Evolutionary conservation across 2,329 filamentous ascomycete genomes (phyloP).

Genomic region (Aspergillus intermedius): DNA sequence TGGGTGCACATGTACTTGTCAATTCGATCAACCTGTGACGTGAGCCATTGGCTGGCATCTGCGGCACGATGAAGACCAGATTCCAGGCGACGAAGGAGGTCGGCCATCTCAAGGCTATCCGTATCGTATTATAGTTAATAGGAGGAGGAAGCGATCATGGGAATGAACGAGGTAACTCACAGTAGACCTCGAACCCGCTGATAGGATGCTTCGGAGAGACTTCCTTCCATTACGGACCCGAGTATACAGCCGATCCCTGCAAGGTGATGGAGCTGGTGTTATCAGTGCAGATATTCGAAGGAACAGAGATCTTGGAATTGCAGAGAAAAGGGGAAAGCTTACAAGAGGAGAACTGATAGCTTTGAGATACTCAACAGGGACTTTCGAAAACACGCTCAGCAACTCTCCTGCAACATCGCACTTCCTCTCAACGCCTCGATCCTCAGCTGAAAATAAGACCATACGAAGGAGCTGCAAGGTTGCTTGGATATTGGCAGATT

Average conservation of each 20-base stretch:
- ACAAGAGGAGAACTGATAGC: slow-evolving; percentile 44
- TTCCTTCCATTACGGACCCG: slow-evolving; percentile 42
- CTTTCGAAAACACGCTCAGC: slow-evolving; percentile 37
- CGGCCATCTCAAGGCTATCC: slow-evolving; percentile 35
- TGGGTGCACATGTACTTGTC: slow-evolving; percentile 38
- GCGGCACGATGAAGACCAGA: slow-evolving; percentile 34
- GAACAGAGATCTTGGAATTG: neutral
- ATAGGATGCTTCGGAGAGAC: slow-evolving; percentile 39
- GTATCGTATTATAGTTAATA: neutral
- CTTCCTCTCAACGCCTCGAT: slow-evolving; percentile 36
- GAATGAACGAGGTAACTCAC: slow-evolving; percentile 10
- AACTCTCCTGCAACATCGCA: slow-evolving; percentile 43
- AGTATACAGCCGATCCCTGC: slow-evolving; percentile 46
- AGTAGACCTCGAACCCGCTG: slow-evolving; percentile 37
- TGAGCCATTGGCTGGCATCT: slow-evolving; percentile 35
- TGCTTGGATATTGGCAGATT: slow-evolving; percentile 46
- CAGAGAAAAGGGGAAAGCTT: neutral
- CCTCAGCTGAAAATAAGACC: slow-evolving; percentile 36
- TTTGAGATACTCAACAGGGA: slow-evolving; percentile 41
- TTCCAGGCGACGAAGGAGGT: slow-evolving; percentile 42
- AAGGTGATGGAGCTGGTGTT: slow-evolving; percentile 40
- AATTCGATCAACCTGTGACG: slow-evolving; percentile 38
- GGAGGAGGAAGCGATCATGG: neutral
- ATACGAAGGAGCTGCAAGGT: slow-evolving; percentile 46
- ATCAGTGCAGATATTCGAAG: neutral